Base-by-base conservation (phyloP, 805 yeast genomes). In the Candida oleophila region DNA sequence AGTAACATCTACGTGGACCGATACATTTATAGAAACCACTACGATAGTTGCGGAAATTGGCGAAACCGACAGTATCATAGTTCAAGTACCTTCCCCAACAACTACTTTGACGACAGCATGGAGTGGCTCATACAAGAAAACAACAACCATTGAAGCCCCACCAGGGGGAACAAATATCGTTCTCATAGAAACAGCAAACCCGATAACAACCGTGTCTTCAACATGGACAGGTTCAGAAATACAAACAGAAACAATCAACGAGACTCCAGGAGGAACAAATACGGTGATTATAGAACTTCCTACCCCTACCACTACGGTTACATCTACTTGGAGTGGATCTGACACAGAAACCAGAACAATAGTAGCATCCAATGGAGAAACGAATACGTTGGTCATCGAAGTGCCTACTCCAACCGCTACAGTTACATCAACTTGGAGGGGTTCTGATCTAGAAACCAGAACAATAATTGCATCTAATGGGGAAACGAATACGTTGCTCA, bases 281-380 rank as follows among this genome's bases (percentile, higher is more conserved):
- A 20, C 48, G 3, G 41, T 49, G 7, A 25, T 47, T 28, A 51
- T 56, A 2, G 49, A 53, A 3, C 49, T 50, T 18, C 62, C 62
- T 8, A 49, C 44, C 38, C 54, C 59, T 1, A 47, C 50, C 5
- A 19, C 14, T n/a, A 53, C 64, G 56, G 86, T 85, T 67, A 91
- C 97, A 1, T 3, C 2, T 21, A 45, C 51, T 2, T 53, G 50
- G 51, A 52, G 50, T 4, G 43, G 44, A 21, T 30, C 40, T 4
- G 11, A 5, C 33, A 35, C 44, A 14, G 11, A n/a, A 5, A 38
- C 41, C 15, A 38, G 22, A 7, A 38, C 41, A 5, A 5, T 7
- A 7, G 21, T 42, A 14, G 36, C 42, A 4, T 21, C 42, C 5
- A n/a, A 20, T 5, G 42, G 28, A 16, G 42, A 35, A 22, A 42